Percentiles rank a stretch among this genome's conserved stretches.
Evolutionary conservation across 768 basidiomycete genomes (phyloP).

Genomic region (Russula lepida): DNA sequence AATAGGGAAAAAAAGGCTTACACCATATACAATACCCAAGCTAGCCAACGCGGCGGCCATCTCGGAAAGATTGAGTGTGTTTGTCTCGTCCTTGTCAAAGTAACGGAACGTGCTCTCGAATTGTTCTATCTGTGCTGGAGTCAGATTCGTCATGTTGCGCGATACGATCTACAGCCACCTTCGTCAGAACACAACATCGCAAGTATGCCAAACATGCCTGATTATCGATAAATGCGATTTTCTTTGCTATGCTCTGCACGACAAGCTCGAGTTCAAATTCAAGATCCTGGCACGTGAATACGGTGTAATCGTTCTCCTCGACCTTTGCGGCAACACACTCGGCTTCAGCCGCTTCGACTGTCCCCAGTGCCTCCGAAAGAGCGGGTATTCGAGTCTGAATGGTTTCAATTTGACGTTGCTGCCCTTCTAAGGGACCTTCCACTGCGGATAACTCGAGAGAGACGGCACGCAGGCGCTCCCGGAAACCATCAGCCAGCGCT

Average conservation of each 20-base stretch:
- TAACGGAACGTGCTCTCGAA: conserved; percentile 97
- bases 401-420: conserved; percentile 57
- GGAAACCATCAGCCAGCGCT: conserved; percentile 66
- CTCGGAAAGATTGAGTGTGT: conserved; percentile 76
- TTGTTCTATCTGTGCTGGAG: conserved; percentile 92
- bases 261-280: conserved; percentile 84
- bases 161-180: conserved; percentile 66
- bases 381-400: conserved; percentile 63
- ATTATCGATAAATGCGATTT: conserved; percentile 94
- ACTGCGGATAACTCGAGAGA: conserved; percentile 67
- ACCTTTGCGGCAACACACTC: conserved; percentile 84
- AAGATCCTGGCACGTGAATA: conserved; percentile 82
- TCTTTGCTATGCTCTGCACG: conserved; percentile 72
- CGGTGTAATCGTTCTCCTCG: conserved; percentile 94
- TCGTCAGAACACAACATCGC: not conserved
- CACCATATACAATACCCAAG: conserved; percentile 87
- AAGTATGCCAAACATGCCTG: conserved; percentile 45
- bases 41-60: conserved; percentile 93
- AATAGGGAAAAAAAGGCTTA: conserved; percentile 28
- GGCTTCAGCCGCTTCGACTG: conserved; percentile 54
- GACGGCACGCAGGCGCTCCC: conserved; percentile 53
- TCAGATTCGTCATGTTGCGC: conserved; percentile 86
- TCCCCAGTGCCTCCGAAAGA: conserved; percentile 47
- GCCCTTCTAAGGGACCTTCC: conserved; percentile 73
- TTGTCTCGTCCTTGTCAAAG: conserved; percentile 90